Evolutionary conservation across 169 alveolate species (phyloP), one percentile per base, ranked within the genome.

Genomic region (Neospora caninum): DNA sequence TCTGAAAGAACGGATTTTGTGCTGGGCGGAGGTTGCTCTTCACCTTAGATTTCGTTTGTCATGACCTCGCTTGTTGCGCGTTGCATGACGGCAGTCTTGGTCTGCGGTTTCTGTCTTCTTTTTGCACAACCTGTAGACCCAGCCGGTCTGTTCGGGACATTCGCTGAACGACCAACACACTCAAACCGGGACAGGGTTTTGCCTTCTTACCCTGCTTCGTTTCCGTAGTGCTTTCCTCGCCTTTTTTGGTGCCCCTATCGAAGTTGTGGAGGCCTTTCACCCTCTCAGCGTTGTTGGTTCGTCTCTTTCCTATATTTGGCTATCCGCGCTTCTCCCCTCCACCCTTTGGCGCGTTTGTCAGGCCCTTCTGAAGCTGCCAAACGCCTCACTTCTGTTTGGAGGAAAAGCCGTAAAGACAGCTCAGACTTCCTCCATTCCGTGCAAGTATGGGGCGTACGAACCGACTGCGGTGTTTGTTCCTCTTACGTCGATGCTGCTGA

Each of bases 381-480:
- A 98, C 53, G 97, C 98, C 34, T 92, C 95, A 45, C 41, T 98
- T 16, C 95, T 98, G 31, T 98, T 97, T 73, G 99, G 99, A 38
- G 99, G 99, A 58, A 78, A 38, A n/a, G 49, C 86, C 45, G 86
- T 78, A 16, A 89, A 94, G 88, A 96, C 96, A 4, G 64, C 97
- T 25, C 38, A 67, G 42, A 82, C 82, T 41, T 10, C 92, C 43
- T n/a, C 92, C 10, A 38, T 93, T 39, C 93, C 95, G 29, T 27
- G 70, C 29, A 39, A 34, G 54, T 98, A 97, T 93, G 99, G 99
- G 10, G 93, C 98, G 10, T 96, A 89, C 91, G 95, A 95, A 67
- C 98, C 99, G 7, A 97, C 99, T 20, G 98, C 98, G 10, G 96
- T 98, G 2, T 95, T 92, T 69, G 97, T 98, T 16, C 98, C 98